phyloP scores from a whole-genome alignment of 768 basidiomycete genomes.

The Mrakia gelida region DNA sequence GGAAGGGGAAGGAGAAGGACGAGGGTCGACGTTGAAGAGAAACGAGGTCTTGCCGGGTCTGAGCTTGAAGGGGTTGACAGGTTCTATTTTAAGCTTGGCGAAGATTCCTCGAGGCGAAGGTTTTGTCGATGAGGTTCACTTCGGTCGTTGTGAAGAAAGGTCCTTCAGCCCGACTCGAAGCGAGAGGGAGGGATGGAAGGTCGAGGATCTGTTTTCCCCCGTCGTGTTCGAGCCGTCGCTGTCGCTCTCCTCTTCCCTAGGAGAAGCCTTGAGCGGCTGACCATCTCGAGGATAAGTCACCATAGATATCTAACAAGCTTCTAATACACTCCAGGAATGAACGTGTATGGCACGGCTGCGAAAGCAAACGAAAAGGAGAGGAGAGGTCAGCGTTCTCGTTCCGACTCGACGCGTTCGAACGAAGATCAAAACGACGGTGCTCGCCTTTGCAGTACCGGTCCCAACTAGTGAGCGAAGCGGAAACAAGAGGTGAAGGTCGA shows the following conservation, averaged over 20 bases:
- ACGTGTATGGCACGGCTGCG: constrained; percentile 77
- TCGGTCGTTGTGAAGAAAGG: too few relatives aligned
- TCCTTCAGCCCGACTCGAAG: neutral
- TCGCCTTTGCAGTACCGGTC: constrained; percentile 33
- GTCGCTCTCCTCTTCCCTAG: too few relatives aligned
- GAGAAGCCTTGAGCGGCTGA: too few relatives aligned
- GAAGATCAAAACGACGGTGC: neutral
- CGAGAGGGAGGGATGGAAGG: neutral
- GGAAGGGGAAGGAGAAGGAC: neutral
- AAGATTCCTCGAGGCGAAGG: neutral
- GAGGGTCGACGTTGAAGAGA: neutral
- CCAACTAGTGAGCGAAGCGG: constrained; percentile 53
- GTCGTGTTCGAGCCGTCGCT: neutral
- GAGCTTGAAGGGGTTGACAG: neutral
- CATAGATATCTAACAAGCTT: neutral
- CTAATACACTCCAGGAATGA: constrained; percentile 81
- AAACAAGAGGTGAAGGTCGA: neutral
- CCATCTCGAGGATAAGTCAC: too few relatives aligned
- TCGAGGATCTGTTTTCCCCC: neutral
- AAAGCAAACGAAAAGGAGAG: neutral
- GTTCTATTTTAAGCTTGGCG: neutral
- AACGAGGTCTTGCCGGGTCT: neutral
- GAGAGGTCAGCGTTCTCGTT: neutral
- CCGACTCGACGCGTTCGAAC: too few relatives aligned
- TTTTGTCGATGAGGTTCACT: neutral